Conservation (phyloP, 345 rosid genomes). For the Lumnitzera racemosa region DNA sequence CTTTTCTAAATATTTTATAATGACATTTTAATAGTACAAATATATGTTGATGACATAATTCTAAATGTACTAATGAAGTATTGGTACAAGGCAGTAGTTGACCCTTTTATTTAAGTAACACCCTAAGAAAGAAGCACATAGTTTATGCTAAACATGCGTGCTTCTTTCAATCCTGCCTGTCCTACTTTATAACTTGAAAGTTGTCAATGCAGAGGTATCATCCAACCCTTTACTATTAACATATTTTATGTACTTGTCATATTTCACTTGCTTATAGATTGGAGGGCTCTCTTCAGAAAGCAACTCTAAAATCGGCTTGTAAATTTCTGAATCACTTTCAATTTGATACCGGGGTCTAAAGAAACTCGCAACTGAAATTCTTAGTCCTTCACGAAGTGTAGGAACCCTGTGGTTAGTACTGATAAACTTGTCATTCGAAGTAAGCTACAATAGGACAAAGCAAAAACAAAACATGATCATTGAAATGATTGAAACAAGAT, state of each 20-base stretch:
- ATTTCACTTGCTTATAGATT: neutral
- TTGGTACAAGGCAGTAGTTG: too few relatives aligned
- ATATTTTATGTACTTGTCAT: conserved; percentile 18
- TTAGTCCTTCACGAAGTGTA: conserved; percentile 15
- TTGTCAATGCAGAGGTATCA: conserved; percentile 12
- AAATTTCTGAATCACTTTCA: too few relatives aligned
- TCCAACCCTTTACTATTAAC: conserved; percentile 21
- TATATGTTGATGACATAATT: too few relatives aligned
- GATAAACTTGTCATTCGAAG: neutral
- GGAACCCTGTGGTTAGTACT: conserved; percentile 31
- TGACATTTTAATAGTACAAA: too few relatives aligned
- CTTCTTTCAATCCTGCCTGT: neutral
- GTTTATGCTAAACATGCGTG: too few relatives aligned
- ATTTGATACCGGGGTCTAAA: conserved; percentile 8
- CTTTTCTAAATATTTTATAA: too few relatives aligned
- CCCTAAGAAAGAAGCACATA: too few relatives aligned
- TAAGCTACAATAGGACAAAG: conserved; percentile 15
- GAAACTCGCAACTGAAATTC: conserved; percentile 34
- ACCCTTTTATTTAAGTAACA: too few relatives aligned
- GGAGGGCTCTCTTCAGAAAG: too few relatives aligned
- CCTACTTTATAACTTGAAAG: conserved; percentile 14
- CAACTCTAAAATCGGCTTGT: too few relatives aligned
- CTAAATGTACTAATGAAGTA: too few relatives aligned
- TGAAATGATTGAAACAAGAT: neutral
- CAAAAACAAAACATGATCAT: neutral